Evolutionary conservation across 208 protist species (phyloP), one percentile per base, ranked within the genome.

Genomic region (Wallacemonas sp.): DNA sequence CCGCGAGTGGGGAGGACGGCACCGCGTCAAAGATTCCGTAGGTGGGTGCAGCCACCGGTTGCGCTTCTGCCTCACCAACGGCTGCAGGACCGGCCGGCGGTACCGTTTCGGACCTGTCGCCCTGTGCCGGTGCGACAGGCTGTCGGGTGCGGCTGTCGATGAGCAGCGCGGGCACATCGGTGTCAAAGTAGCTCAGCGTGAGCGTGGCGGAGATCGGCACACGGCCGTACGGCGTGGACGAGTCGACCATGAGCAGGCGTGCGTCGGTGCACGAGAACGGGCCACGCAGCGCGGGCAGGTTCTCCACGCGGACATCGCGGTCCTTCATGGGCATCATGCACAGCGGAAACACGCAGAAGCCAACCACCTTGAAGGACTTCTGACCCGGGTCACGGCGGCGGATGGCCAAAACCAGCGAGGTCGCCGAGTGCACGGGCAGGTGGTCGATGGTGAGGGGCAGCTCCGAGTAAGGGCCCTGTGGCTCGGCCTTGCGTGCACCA

Each of bases 261-360:
- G 87, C 85, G 61, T 95, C 90, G 30, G 87, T 72, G 67, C 87
- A 93, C 19, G 87, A 89, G 57, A 95, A 95, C 32, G 90, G 90
- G 1, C 90, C 90, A 0, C 80, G 79, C 57, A 95, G 66, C 6
- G 85, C 80, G 0, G 90, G 90, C 29, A 95, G 63, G 62, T 93
- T 83, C 70, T 93, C 87, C 9, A 93, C 82, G 21, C 78, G 87
- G 1, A 95, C 65, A 63, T 93, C 85, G 37, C 85, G 73, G 63
- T 95, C 78, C 58, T 87, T 71, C 86, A 95, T 87, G 34, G 87
- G 86, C 83, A 95, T 82, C 63, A 95, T 78, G 68, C 87, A 95
- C 22, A 95, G 74, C 22, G 90, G 90, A 62, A 95, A 81, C 45
- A 95, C 90, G 50, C 85, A 87, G 75, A 92, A 93, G 53, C 90